Conservation (phyloP, 495 filamentous ascomycete species). For the Oleoguttula mirabilis region DNA sequence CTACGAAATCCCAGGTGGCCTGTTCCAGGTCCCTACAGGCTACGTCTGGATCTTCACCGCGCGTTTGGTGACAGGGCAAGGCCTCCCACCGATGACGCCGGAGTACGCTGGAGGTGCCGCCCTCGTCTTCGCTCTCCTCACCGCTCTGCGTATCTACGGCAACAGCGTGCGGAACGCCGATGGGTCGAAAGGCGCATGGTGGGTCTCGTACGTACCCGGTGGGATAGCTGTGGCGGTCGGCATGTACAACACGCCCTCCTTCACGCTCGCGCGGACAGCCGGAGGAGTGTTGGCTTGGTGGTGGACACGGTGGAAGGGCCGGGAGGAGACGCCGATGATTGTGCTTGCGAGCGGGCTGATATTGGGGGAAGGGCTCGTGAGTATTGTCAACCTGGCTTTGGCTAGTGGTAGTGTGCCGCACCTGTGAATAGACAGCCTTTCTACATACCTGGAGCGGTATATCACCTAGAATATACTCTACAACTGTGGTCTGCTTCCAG, state of each 20-base stretch:
- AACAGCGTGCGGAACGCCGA: constrained; percentile 26
- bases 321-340: constrained; percentile 46
- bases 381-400: constrained; percentile 78
- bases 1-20: constrained; percentile 71
- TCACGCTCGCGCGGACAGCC: constrained; percentile 78
- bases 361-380: constrained; percentile 84
- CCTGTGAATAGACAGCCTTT: too few relatives aligned
- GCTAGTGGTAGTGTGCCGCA: constrained; percentile 72
- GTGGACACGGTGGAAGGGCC: constrained; percentile 44
- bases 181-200: constrained; percentile 36
- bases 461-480: too few relatives aligned
- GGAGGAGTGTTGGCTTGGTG: constrained; percentile 81
- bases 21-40: constrained; percentile 89
- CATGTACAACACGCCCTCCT: constrained; percentile 96
- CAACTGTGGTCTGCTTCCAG: too few relatives aligned
- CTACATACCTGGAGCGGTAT: too few relatives aligned
- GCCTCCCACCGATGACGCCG: constrained; percentile 68
- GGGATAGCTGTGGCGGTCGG: constrained; percentile 93
- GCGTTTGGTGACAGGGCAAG: constrained; percentile 82
- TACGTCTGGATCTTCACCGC: constrained; percentile 98
- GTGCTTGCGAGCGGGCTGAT: constrained; percentile 69
- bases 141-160: constrained; percentile 51
- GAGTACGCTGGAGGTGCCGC: constrained; percentile 64
- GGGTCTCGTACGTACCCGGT: constrained; percentile 61
- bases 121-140: constrained; percentile 54